These are phyloP conservation scores for Fusarium odoratissimum DNA, from an alignment of 2,329 filamentous ascomycete species.

Conservation along the genomic window DNA sequence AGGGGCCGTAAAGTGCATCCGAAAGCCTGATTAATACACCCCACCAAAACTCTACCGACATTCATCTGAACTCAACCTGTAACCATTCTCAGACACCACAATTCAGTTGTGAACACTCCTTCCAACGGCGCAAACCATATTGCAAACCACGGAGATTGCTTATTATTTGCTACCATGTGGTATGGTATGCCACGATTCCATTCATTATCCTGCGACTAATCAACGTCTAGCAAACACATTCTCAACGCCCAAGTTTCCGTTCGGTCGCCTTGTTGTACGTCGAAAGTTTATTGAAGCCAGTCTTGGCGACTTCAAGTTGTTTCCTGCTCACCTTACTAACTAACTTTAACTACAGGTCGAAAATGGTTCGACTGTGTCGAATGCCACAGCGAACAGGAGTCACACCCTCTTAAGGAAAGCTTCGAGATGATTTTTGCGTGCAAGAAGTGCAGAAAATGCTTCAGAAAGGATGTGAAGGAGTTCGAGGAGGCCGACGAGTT, in stretches of 20 bases:
- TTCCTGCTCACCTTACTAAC: neutral
- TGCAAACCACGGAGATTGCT: neutral
- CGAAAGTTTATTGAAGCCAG: neutral
- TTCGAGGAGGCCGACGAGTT: conserved; percentile 99
- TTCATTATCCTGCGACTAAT: conserved; percentile 1
- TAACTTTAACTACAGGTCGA: conserved; percentile 67
- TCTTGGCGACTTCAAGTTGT: neutral
- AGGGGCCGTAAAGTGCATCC: conserved; percentile 14
- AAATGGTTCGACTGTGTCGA: conserved; percentile 99
- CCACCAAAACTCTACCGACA: conserved; percentile 31
- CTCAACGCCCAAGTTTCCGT: conserved; percentile 98
- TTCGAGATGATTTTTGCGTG: conserved; percentile 95
- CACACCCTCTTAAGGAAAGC: conserved; percentile 79
- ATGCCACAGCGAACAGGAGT: conserved; percentile 86
- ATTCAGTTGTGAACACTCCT: neutral
- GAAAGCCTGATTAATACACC: conserved; percentile 35
- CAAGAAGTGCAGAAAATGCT: conserved; percentile 99
- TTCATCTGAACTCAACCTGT: conserved; percentile 11
- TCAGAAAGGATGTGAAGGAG: conserved; percentile 90
- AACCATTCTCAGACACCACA: neutral
- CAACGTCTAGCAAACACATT: conserved; percentile 83
- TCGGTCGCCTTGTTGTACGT: conserved; percentile 92
- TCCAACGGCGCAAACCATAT: neutral
- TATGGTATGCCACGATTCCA: conserved; percentile 35
- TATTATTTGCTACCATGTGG: conserved; percentile 49